A percentile compares a stretch with the other conserved stretches of the same genome.
These are phyloP conservation scores for Closterium sp. DNA, from an alignment of 139 green algal genomes.

Conservation along the genomic window DNA sequence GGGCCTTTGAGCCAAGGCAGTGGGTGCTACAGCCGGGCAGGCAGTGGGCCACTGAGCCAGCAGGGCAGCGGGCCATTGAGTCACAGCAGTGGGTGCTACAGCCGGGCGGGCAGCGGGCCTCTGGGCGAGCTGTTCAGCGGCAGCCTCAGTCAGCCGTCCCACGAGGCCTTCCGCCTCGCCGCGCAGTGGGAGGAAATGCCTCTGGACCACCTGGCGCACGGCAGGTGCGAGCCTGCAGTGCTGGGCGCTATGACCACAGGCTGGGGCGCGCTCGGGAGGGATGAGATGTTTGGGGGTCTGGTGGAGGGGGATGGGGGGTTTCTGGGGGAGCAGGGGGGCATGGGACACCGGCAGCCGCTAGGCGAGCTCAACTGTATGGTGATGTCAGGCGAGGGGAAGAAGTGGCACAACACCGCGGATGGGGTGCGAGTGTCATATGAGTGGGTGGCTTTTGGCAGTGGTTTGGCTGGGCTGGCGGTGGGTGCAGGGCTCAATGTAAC, in stretches of 20 bases:
- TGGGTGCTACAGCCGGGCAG: neutral
- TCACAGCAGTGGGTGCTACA: neutral
- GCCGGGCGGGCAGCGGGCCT: neutral
- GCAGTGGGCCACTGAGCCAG: neutral
- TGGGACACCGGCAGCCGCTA: neutral
- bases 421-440: neutral
- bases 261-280: neutral
- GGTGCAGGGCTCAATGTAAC: neutral
- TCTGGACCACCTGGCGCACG: neutral
- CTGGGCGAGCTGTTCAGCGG: neutral
- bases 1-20: neutral
- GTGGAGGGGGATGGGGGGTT: neutral
- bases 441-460: neutral
- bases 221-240: neutral
- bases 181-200: neutral
- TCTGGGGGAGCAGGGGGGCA: neutral
- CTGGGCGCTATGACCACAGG: neutral
- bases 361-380: neutral
- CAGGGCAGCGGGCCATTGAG: neutral
- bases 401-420: neutral
- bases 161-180: neutral
- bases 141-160: neutral
- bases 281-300: neutral
- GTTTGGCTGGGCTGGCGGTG: neutral
- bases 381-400: neutral